Evolutionary conservation across 176 grass and related monocot genomes (phyloP).

Genomic region (Echinochloa phyllopogon): DNA sequence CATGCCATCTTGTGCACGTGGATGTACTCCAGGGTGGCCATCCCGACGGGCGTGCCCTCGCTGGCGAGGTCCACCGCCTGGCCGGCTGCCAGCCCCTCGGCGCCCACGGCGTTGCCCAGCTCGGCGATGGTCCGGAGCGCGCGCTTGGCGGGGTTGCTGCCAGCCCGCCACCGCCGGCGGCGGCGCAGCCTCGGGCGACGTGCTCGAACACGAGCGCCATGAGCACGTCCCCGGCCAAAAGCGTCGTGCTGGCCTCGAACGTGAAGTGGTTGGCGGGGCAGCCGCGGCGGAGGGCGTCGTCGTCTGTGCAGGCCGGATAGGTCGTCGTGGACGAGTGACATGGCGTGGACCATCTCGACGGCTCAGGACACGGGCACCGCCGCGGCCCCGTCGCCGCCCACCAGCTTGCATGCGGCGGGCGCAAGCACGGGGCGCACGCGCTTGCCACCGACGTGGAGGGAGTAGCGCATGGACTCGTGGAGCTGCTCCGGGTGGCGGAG

Average conservation of each 20-base stretch:
- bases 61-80: slow-evolving; percentile 46
- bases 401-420: slow-evolving; percentile 46
- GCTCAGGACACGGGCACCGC: slow-evolving; percentile 49
- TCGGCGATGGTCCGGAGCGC: slow-evolving; percentile 35
- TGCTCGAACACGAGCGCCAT: slow-evolving; percentile 53
- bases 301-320: slow-evolving; percentile 55
- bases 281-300: slow-evolving; percentile 52
- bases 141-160: slow-evolving; percentile 1
- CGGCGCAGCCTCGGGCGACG: background rate
- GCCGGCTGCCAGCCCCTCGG: slow-evolving; percentile 39
- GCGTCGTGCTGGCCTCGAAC: slow-evolving; percentile 44
- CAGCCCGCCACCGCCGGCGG: too few species aligned
- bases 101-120: slow-evolving; percentile 40
- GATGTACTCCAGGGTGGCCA: slow-evolving; percentile 50
- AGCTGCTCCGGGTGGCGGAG: slow-evolving; percentile 23
- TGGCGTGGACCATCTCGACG: slow-evolving; percentile 55
- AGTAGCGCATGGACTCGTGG: slow-evolving; percentile 55
- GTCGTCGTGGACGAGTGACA: slow-evolving; percentile 61
- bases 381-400: slow-evolving; percentile 38
- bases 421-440: slow-evolving; percentile 51
- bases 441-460: slow-evolving; percentile 53
- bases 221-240: slow-evolving; percentile 49
- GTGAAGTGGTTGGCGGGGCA: slow-evolving; percentile 42
- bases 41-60: slow-evolving; percentile 36
- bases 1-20: slow-evolving; percentile 54